Base-by-base conservation (phyloP, 2,329 filamentous ascomycete species). In the Didymella pinodella region DNA sequence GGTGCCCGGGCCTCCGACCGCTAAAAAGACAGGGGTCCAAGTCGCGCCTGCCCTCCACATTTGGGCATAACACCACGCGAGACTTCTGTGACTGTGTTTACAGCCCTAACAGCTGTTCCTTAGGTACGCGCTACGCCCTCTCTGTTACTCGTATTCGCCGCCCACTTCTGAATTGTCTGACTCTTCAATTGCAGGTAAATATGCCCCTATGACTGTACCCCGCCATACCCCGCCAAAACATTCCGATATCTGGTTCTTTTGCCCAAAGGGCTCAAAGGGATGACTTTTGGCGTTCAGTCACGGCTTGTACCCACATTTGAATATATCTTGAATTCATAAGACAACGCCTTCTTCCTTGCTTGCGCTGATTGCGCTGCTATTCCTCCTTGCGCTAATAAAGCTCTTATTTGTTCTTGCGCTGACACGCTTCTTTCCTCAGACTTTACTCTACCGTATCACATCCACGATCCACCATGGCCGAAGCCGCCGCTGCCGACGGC, bases 401-500 rank as follows among this genome's bases (percentile, higher is more conserved):
- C 31, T 32, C 12, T 5, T 32, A 32, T 16, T 14, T 32, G 31
- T 32, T 25, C 26, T 57, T 45, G 45, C 26, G 53, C 65, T 68
- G 40, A 67, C 59, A 40, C 10, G 16, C 54, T 29, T 38, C 61
- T 11, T 28, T 41, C 22, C 36, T 22, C n/a, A 61, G 48, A 52
- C 47, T 22, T 26, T 48, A 25, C n/a, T 31, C 41, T 29, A 28
- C 10, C 38, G 44, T 49, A 41, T 14, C 29, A 52, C 36, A 34
- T 34, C n/a, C 31, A 48, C 20, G 38, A 43, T 46, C 36, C 60
- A 65, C 45, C 54, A 76, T 77, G 74, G 74, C 75, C 51, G 74
- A 72, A 70, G 68, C 68, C 56, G 59, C 63, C 48, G 72, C 72
- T 59, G 72, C 72, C 59, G 73, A 73, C 47, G 72, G 75, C 71